phyloP scores from a whole-genome alignment of 2,329 filamentous ascomycete species.

The Epichloe glyceriae region DNA sequence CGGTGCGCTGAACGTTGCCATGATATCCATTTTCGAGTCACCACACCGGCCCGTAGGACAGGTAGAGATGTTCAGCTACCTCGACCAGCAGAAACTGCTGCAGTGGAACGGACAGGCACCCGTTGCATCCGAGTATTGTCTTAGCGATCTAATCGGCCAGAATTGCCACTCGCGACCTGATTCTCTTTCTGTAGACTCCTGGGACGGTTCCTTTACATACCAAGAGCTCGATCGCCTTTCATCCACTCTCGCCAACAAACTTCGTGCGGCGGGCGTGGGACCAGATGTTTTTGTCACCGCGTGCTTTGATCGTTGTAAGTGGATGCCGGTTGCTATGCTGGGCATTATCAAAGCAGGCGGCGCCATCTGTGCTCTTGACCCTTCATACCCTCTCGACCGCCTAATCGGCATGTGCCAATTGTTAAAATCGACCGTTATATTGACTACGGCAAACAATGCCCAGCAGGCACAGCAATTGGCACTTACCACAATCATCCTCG shows the following conservation, averaged over 20 bases:
- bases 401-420: constrained; percentile 3
- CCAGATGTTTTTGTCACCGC: constrained; percentile 10
- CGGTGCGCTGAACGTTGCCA: neutral
- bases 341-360: constrained; percentile 20
- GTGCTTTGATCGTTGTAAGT: constrained; percentile 16
- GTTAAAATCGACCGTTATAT: neutral
- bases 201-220: constrained; percentile 6
- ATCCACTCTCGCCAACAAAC: neutral
- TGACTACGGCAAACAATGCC: neutral
- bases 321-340: constrained; percentile 13
- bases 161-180: neutral
- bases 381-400: constrained; percentile 5
- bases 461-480: neutral
- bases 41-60: neutral
- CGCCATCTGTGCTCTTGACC: constrained; percentile 19
- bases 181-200: neutral
- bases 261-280: neutral
- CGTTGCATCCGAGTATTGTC: neutral
- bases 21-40: neutral
- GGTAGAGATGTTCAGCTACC: neutral
- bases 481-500: too few species aligned
- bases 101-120: neutral
- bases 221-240: neutral
- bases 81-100: neutral
- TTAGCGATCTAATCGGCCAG: neutral